Conservation (phyloP, 306 rosid species). For the Mimosa bimucronata region DNA sequence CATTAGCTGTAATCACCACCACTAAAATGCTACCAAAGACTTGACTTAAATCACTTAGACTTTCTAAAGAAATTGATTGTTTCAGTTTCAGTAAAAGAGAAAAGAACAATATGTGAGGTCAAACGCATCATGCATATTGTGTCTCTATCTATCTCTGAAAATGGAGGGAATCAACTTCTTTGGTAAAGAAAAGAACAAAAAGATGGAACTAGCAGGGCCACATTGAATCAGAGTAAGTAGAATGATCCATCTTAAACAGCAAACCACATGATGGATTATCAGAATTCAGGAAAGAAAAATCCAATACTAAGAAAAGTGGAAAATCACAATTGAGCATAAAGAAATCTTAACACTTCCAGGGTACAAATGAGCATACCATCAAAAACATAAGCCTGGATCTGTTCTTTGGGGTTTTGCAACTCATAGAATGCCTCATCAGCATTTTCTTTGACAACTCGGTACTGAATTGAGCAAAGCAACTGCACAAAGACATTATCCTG, state of each 20-base stretch:
- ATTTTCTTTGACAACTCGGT: conserved; percentile 69
- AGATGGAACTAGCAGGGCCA: conserved; percentile 50
- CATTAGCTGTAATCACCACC: background rate
- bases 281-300: background rate
- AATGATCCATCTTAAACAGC: conserved; percentile 60
- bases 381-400: conserved; percentile 94
- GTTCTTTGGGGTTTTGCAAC: conserved; percentile 90
- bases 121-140: background rate
- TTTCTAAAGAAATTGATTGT: background rate
- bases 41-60: background rate
- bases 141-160: background rate
- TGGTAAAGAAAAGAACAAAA: background rate
- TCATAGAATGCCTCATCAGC: conserved; percentile 99
- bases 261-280: background rate
- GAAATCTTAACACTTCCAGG: background rate
- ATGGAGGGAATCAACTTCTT: background rate
- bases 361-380: conserved; percentile 58
- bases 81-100: conserved; percentile 4
- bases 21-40: conserved; percentile 1
- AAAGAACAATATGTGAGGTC: background rate
- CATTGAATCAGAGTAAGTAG: conserved; percentile 59
- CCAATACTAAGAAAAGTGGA: background rate
- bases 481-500: conserved; percentile 97
- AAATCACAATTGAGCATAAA: background rate
- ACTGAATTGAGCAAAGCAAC: conserved; percentile 88